These are phyloP conservation scores for Torulaspora quercuum DNA, from an alignment of 805 yeast genomes.

Conservation along the genomic window DNA sequence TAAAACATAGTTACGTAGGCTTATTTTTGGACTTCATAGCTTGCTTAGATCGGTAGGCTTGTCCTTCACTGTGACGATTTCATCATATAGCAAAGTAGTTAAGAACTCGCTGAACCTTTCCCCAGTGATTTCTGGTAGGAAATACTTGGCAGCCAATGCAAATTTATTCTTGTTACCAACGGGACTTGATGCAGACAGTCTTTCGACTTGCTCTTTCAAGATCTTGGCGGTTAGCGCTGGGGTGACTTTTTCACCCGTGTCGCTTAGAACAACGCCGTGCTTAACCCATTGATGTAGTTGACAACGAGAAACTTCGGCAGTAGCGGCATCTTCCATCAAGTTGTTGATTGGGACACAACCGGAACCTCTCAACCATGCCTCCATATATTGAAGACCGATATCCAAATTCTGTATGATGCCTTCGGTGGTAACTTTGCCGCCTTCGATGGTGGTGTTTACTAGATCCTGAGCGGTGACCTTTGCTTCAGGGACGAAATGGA, in stretches of 20 bases:
- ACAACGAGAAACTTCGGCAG: constrained; percentile 82
- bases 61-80: constrained; percentile 39
- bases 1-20: constrained; percentile 2
- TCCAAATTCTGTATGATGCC: constrained; percentile 71
- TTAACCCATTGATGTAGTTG: constrained; percentile 83
- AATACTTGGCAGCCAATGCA: constrained; percentile 63
- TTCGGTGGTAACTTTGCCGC: constrained; percentile 60
- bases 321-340: constrained; percentile 88
- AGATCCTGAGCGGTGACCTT: constrained; percentile 54
- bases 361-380: constrained; percentile 79
- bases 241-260: constrained; percentile 55
- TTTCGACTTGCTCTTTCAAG: constrained; percentile 59
- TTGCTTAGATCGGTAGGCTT: constrained; percentile 30
- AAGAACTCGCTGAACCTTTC: constrained; percentile 72
- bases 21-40: constrained; percentile 10
- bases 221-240: constrained; percentile 55
- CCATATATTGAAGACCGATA: constrained; percentile 77
- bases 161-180: constrained; percentile 54
- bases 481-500: constrained; percentile 46
- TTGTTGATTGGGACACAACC: constrained; percentile 86
- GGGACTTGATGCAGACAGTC: constrained; percentile 46
- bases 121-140: constrained; percentile 70
- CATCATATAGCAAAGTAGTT: constrained; percentile 73
- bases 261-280: constrained; percentile 58
- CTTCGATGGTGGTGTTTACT: constrained; percentile 59